Evolutionary conservation across 768 basidiomycete genomes (phyloP).

Genomic region (Gloeopeniophorella convolvens): DNA sequence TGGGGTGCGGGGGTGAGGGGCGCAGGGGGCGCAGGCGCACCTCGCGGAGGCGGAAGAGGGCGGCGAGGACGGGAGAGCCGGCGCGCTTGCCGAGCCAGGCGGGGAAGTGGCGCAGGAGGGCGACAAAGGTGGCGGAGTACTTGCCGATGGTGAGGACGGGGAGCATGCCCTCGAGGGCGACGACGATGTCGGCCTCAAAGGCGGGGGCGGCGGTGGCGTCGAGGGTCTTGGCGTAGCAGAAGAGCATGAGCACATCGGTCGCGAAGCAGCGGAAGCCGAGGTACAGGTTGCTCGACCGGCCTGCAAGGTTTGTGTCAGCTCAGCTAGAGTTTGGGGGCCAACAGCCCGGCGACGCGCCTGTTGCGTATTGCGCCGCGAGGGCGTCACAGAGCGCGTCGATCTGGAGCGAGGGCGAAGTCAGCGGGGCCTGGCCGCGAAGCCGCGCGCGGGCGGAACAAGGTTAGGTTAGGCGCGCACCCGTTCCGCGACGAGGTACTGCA

Average conservation of each 20-base stretch:
- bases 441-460: too few species aligned
- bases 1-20: background rate
- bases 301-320: too few species aligned
- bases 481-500: slow-evolving; percentile 32
- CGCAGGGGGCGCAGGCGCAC: slow-evolving; percentile 6
- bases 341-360: too few species aligned
- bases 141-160: slow-evolving; percentile 8
- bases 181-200: slow-evolving; percentile 30
- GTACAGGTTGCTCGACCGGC: slow-evolving; percentile 27
- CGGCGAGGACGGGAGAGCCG: slow-evolving; percentile 1
- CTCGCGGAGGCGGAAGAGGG: slow-evolving; percentile 5
- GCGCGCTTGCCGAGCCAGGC: slow-evolving; percentile 2
- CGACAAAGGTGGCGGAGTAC: background rate
- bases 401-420: background rate
- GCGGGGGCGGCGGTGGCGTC: slow-evolving; percentile 27
- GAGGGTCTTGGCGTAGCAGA: slow-evolving; percentile 32
- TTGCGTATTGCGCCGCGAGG: slow-evolving; percentile 26
- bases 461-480: slow-evolving; percentile 24
- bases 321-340: too few species aligned
- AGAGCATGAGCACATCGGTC: slow-evolving; percentile 36
- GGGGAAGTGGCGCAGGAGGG: background rate
- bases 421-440: too few species aligned
- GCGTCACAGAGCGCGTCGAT: background rate
- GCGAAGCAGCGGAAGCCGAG: slow-evolving; percentile 35
- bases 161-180: slow-evolving; percentile 15